Conservation (phyloP, 495 filamentous ascomycete genomes). For the Xylaria cubensis region DNA sequence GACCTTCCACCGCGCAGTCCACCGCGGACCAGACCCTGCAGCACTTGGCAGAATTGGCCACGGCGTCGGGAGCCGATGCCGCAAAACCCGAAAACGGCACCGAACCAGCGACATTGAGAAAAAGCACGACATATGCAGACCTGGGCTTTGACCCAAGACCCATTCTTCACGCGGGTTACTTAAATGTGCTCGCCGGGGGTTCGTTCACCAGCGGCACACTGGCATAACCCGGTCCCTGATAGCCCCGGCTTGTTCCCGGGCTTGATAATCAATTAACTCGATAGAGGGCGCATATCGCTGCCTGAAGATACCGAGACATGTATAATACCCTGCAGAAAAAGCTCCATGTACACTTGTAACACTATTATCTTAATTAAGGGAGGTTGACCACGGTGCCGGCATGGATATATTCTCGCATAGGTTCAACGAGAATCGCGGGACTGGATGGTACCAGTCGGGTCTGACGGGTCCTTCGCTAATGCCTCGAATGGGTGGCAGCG, state of each 20-base stretch:
- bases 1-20: conserved; percentile 40
- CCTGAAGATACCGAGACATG: not conserved
- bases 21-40: conserved; percentile 58
- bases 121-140: conserved; percentile 39
- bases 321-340: not conserved
- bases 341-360: conserved; percentile 16
- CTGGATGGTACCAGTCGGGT: not conserved
- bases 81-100: conserved; percentile 30
- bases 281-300: conserved; percentile 10
- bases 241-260: not conserved
- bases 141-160: conserved; percentile 40
- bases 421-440: not conserved
- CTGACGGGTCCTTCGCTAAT: not conserved
- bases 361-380: conserved; percentile 3
- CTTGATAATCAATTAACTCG: not conserved
- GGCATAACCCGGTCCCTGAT: not conserved
- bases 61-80: conserved; percentile 44
- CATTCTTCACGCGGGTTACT: conserved; percentile 39
- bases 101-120: conserved; percentile 31
- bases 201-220: conserved; percentile 20
- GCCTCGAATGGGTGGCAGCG: not conserved
- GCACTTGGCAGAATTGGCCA: conserved; percentile 69
- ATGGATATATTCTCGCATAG: not conserved
- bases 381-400: not conserved
- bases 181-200: conserved; percentile 40